phyloP scores from a whole-genome alignment of 2,329 filamentous ascomycete genomes.

The Stagonosporopsis cucurbitacearum region DNA sequence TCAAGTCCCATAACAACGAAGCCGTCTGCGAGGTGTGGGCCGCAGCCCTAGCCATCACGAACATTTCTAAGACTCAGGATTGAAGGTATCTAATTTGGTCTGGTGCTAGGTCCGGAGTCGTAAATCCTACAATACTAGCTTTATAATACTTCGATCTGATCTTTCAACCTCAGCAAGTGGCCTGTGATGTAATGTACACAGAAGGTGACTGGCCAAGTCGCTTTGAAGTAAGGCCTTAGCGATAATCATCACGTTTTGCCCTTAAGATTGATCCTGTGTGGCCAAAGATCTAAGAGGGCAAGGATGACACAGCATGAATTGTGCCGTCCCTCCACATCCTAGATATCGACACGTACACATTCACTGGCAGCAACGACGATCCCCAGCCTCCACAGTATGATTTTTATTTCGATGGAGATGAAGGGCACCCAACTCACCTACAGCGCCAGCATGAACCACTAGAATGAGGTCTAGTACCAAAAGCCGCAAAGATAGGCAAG shows the following conservation, averaged over 20 bases:
- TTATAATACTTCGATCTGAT: not conserved
- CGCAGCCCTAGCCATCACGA: not conserved
- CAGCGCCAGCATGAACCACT: slow-evolving; percentile 26
- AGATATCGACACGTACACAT: slow-evolving; percentile 43
- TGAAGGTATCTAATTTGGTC: not conserved
- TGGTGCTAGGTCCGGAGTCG: not conserved
- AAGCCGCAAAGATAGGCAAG: slow-evolving; percentile 11
- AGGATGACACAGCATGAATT: slow-evolving; percentile 26
- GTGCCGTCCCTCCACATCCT: slow-evolving; percentile 36
- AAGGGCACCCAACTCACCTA: slow-evolving; percentile 38
- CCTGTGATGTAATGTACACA: too few species aligned
- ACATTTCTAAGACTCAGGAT: not conserved
- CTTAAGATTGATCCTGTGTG: slow-evolving; percentile 22
- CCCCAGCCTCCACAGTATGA: slow-evolving; percentile 49
- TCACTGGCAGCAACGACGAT: slow-evolving; percentile 37
- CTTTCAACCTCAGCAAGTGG: not conserved
- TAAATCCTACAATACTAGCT: not conserved
- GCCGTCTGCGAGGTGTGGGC: not conserved
- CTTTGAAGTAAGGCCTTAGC: too few species aligned
- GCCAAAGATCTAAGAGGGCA: slow-evolving; percentile 16
- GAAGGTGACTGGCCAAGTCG: too few species aligned
- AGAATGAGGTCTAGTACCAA: slow-evolving; percentile 19
- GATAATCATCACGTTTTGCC: too few species aligned
- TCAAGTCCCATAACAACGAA: not conserved
- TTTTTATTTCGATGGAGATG: slow-evolving; percentile 24